phyloP scores from a whole-genome alignment of 2,329 filamentous ascomycete genomes.

The Monosporascus sp. region DNA sequence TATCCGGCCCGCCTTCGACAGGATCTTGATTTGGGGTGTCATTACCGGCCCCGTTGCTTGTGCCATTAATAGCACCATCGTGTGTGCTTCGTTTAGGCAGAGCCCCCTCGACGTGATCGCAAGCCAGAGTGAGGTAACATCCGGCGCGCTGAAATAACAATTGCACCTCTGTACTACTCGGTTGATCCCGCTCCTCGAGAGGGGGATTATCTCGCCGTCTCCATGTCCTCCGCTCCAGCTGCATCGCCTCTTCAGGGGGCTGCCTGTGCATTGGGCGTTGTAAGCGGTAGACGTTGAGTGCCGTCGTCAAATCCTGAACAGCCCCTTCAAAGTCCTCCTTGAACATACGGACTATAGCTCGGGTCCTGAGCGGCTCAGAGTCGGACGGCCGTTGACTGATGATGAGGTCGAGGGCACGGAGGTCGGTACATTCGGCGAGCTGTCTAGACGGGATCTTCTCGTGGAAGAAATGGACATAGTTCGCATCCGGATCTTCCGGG shows the following conservation, averaged over 20 bases:
- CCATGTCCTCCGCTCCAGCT: constrained; percentile 36
- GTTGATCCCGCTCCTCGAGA: constrained; percentile 48
- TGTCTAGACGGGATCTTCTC: constrained; percentile 78
- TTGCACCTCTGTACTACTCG: constrained; percentile 69
- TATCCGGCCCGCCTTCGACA: constrained; percentile 7
- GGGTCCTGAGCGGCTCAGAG: constrained; percentile 63
- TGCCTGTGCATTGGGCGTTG: constrained; percentile 47
- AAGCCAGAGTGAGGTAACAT: constrained; percentile 68
- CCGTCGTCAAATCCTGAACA: constrained; percentile 63
- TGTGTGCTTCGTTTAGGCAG: constrained; percentile 27
- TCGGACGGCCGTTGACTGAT: constrained; percentile 60
- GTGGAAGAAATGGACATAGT: constrained; percentile 90
- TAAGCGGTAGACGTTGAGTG: constrained; percentile 51
- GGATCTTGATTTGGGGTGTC: background rate
- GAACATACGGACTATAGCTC: constrained; percentile 69
- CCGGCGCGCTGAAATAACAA: constrained; percentile 71
- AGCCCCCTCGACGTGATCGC: constrained; percentile 55
- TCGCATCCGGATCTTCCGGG: constrained; percentile 64
- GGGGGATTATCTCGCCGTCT: constrained; percentile 26
- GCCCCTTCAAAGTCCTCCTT: constrained; percentile 70
- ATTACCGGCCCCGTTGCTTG: constrained; percentile 6
- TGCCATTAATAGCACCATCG: constrained; percentile 11
- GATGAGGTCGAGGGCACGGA: constrained; percentile 62
- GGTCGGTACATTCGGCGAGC: constrained; percentile 65
- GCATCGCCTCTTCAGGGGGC: constrained; percentile 44